phyloP scores from a whole-genome alignment of 306 rosid genomes.

The Pachyrhizus erosus region DNA sequence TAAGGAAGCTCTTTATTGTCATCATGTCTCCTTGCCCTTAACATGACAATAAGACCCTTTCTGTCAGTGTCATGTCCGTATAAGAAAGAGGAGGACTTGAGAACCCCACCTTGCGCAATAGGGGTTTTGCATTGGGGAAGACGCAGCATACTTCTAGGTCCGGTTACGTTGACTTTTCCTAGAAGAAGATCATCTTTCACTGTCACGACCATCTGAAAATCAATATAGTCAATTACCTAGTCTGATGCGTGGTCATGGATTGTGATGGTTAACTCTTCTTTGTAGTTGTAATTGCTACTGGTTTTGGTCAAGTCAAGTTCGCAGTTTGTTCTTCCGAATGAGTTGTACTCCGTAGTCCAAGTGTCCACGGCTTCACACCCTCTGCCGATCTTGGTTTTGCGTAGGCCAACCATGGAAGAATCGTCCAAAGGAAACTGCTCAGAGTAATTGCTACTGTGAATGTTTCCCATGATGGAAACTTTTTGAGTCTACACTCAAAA shows the following conservation, averaged over 20 bases:
- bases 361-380: background rate
- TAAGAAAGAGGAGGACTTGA: conserved; percentile 6
- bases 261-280: background rate
- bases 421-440: background rate
- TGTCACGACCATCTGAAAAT: background rate
- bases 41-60: background rate
- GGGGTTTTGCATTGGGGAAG: background rate
- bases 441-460: background rate
- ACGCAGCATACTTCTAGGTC: no score
- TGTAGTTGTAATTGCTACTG: background rate
- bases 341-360: background rate
- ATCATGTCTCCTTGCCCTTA: background rate
- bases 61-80: background rate
- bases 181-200: background rate
- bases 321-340: background rate
- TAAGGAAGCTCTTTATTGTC: conserved; percentile 7
- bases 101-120: background rate
- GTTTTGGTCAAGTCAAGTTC: background rate
- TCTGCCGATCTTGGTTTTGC: background rate
- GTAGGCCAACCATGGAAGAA: background rate
- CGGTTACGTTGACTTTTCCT: no score
- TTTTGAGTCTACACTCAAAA: background rate
- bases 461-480: background rate
- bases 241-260: background rate
- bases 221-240: background rate